These are phyloP conservation scores for Lantana camara DNA, from an alignment of 257 asterid species.

Conservation along the genomic window DNA sequence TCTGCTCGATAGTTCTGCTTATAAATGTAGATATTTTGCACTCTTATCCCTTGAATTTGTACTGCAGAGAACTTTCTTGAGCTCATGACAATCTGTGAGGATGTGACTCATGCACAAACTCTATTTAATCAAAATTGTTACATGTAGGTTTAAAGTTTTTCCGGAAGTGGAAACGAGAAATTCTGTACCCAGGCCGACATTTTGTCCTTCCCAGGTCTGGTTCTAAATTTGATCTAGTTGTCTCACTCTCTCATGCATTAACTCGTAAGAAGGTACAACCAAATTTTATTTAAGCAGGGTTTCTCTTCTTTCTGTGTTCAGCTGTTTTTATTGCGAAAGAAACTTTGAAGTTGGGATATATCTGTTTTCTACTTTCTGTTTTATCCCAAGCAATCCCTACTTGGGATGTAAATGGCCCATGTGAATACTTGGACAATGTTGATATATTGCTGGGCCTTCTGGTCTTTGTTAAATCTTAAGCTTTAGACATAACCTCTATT, in stretches of 20 bases:
- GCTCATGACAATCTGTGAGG: constrained; percentile 2
- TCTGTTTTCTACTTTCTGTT: constrained; percentile 1
- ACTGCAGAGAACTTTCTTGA: background rate
- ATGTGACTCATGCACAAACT: constrained; percentile 9
- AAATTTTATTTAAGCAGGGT: background rate
- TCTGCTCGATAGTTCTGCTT: constrained; percentile 1
- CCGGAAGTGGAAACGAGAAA: constrained; percentile 96
- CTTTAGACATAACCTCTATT: too few relatives aligned
- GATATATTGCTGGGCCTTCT: constrained; percentile 6
- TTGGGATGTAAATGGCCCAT: constrained; percentile 6
- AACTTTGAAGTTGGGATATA: constrained; percentile 5
- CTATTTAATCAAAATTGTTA: constrained; percentile 28
- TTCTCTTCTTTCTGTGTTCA: constrained; percentile 3
- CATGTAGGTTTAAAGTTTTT: constrained; percentile 75
- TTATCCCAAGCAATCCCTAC: constrained; percentile 2
- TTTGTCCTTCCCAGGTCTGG: constrained; percentile 90
- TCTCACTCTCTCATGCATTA: constrained; percentile 6
- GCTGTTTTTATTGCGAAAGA: constrained; percentile 10
- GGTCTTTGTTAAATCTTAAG: constrained; percentile 18
- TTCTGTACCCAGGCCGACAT: constrained; percentile 69
- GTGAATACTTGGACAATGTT: constrained; percentile 5
- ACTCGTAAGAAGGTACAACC: background rate
- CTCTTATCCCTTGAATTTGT: constrained; percentile 3
- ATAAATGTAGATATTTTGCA: constrained; percentile 1
- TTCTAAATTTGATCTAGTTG: constrained; percentile 22